Evolutionary conservation across 2,329 filamentous ascomycete species (phyloP).

Genomic region (Neofusicoccum cordaticola): DNA sequence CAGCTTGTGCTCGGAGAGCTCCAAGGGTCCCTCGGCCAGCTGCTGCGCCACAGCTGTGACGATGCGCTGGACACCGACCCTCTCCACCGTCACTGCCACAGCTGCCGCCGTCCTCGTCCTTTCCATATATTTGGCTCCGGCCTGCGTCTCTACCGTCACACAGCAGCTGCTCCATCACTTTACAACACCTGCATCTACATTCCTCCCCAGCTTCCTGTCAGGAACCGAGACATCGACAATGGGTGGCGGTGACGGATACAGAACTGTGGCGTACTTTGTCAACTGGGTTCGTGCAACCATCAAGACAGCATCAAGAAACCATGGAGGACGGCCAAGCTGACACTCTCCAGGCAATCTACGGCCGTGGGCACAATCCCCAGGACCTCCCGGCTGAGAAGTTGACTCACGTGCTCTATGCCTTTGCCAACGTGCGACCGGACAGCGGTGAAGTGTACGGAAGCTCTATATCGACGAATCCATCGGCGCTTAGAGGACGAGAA

Average conservation of each 20-base stretch:
- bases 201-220: neutral
- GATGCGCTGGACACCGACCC: constrained; percentile 8
- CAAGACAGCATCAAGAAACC: neutral
- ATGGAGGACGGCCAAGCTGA: neutral
- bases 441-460: constrained; percentile 62
- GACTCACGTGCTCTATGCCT: constrained; percentile 87
- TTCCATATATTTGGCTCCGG: constrained; percentile 10
- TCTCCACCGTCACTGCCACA: constrained; percentile 5
- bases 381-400: constrained; percentile 77
- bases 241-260: constrained; percentile 49
- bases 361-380: constrained; percentile 77
- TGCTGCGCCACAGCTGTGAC: constrained; percentile 17
- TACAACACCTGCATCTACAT: neutral
- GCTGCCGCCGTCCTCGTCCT: neutral
- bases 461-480: neutral
- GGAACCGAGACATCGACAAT: constrained; percentile 18
- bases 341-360: constrained; percentile 69
- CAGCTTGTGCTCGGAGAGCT: neutral
- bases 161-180: neutral
- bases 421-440: constrained; percentile 79
- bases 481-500: neutral
- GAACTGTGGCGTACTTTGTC: constrained; percentile 70
- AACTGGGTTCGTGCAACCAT: constrained; percentile 53
- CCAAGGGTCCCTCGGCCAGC: neutral
- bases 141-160: neutral